Percentiles rank a stretch among this genome's conserved stretches.
Conservation (phyloP, 225 moss, liverwort and hornwort species). For the Asterella californica region DNA sequence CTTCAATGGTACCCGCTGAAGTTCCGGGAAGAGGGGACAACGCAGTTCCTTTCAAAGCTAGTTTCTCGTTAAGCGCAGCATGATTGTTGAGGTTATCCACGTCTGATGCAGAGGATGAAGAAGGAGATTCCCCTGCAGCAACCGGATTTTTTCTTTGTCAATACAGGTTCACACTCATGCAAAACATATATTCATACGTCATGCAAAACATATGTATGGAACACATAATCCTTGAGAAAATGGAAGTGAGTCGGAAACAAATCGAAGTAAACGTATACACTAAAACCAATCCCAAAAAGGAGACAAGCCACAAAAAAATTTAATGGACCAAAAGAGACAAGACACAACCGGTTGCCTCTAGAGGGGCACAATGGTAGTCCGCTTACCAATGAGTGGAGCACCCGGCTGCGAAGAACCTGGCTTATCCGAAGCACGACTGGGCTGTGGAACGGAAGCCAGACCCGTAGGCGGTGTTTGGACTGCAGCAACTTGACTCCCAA, state of each 20-base stretch:
- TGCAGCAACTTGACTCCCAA: slow-evolving; percentile 28
- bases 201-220: not conserved
- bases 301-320: too few species aligned
- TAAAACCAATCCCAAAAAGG: too few species aligned
- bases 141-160: not conserved
- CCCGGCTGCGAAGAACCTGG: slow-evolving; percentile 37
- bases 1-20: slow-evolving; percentile 49
- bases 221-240: too few species aligned
- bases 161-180: not conserved
- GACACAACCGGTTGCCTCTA: not conserved
- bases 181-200: not conserved
- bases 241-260: too few species aligned
- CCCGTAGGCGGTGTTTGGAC: slow-evolving; percentile 36
- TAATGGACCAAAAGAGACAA: too few species aligned
- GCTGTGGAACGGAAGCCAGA: slow-evolving; percentile 40
- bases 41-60: slow-evolving; percentile 33
- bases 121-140: slow-evolving; percentile 91
- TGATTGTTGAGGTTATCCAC: slow-evolving; percentile 85
- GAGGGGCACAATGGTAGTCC: not conserved
- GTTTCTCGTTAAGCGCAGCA: slow-evolving; percentile 55
- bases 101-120: slow-evolving; percentile 96
- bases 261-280: too few species aligned
- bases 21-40: slow-evolving; percentile 49
- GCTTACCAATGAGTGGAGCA: slow-evolving; percentile 17
- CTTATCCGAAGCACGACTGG: slow-evolving; percentile 33